Evolutionary conservation across 345 rosid genomes (phyloP).

Genomic region (Erysimum cheiranthoides): DNA sequence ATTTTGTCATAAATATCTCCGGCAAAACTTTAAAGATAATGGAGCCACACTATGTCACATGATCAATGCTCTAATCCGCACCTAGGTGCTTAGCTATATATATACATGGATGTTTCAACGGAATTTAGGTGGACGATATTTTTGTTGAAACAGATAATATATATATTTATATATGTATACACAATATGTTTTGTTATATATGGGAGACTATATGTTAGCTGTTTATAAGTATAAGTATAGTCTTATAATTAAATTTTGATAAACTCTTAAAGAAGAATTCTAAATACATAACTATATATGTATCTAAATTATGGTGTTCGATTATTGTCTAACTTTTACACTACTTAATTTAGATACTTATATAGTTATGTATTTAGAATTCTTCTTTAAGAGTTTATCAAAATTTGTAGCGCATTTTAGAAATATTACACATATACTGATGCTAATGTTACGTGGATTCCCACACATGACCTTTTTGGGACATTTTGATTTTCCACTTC

Average conservation of each 20-base stretch:
- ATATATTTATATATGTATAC: background rate
- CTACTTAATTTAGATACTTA: no score
- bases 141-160: no score
- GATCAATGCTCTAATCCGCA: conserved; percentile 21
- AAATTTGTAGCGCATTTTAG: background rate
- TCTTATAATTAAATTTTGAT: background rate
- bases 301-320: no score
- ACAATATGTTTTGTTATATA: background rate
- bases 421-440: background rate
- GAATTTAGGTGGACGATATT: background rate
- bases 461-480: conserved; percentile 5
- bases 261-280: background rate
- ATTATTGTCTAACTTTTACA: no score
- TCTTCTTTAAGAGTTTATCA: no score
- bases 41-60: conserved; percentile 39
- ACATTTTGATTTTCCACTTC: conserved; percentile 19
- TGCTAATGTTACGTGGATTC: conserved; percentile 9
- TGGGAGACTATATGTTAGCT: background rate
- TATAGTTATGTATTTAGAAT: no score
- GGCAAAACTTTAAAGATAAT: conserved; percentile 31
- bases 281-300: no score
- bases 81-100: background rate
- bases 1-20: conserved; percentile 29
- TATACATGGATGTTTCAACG: background rate
- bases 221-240: background rate